Percentiles rank a stretch among this genome's conserved stretches.
Conservation (phyloP, 2,329 filamentous ascomycete species). For the Ilyonectria sp. region DNA sequence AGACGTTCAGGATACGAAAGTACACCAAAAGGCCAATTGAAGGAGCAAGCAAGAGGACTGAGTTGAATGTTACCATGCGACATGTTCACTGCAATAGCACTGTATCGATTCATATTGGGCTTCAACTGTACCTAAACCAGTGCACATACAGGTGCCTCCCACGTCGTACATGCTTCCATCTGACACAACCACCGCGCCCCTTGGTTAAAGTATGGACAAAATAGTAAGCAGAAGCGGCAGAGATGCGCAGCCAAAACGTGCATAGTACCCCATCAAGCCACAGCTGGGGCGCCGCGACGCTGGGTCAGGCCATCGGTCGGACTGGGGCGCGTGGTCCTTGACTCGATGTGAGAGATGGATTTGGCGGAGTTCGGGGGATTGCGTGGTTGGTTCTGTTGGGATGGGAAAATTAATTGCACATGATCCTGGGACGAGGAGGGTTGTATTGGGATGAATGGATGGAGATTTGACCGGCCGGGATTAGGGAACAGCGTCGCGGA, state of each 20-base stretch:
- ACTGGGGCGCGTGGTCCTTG: slow-evolving; percentile 18
- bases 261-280: slow-evolving; percentile 5
- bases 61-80: not conserved
- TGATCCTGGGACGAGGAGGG: slow-evolving; percentile 10
- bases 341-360: slow-evolving; percentile 17
- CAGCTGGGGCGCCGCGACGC: slow-evolving; percentile 18
- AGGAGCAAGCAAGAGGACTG: not conserved
- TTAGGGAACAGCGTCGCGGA: not conserved
- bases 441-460: slow-evolving; percentile 16
- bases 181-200: slow-evolving; percentile 7
- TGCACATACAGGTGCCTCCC: slow-evolving; percentile 10
- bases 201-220: not conserved
- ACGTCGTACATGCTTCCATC: not conserved
- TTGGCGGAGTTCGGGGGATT: slow-evolving; percentile 7
- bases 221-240: slow-evolving; percentile 1
- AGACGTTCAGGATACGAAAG: not conserved
- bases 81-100: not conserved
- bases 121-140: not conserved
- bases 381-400: slow-evolving; percentile 16
- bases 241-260: not conserved
- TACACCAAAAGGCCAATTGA: not conserved
- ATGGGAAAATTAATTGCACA: slow-evolving; percentile 4
- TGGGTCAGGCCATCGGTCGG: slow-evolving; percentile 20
- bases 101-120: slow-evolving; percentile 11
- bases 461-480: slow-evolving; percentile 15